Base-by-base conservation (phyloP, 2,329 filamentous ascomycete genomes). In the Leptoxyphium fumago region DNA sequence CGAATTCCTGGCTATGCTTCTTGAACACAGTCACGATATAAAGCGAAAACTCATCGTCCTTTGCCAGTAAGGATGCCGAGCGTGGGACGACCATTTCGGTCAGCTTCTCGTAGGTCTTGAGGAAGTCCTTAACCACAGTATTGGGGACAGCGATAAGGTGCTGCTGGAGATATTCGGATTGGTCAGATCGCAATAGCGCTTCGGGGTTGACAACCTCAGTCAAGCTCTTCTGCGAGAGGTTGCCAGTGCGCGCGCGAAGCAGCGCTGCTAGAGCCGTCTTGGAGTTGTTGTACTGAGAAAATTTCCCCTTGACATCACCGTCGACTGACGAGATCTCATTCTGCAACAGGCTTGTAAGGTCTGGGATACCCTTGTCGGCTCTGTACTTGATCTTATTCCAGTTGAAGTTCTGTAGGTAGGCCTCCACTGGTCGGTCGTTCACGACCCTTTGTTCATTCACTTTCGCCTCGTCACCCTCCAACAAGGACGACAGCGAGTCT, bases 341-440 rank as follows among this genome's bases (percentile, higher is more conserved):
- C 61, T 94, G 86, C 46, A 98, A 69, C 36, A 80, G 80, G 62
- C 87, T 83, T 55, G 95, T 82, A 47, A 96, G 72, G 60, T 96
- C 89, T 45, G 78, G 75, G 48, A 98, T 75, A 42, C 89, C 77
- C 63, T 89, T 93, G 64, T 98, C 91, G 49, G 84, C 82, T 56
- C 91, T 80, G 65, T 96, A 98, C 62, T 94, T 91, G 66, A 94
- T 85, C 66, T 91, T 95, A 69, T 96, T 96, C 91, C 91, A 98
- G 52, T 78, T 75, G 65, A 96, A 98, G 44, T 75, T 80, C 59
- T 80, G 78, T 39, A 98, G 70, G 61, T 96, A 98, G 61, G 89
- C 82, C 56, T 95, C 89, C 48, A 89, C 87, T n/a, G 91, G 88
- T 64, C 87, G 93, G 61, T 95, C 86, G 61, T 94, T 94, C 62